Conservation (phyloP, 2,329 filamentous ascomycete species). For the Verticillium nubilum region DNA sequence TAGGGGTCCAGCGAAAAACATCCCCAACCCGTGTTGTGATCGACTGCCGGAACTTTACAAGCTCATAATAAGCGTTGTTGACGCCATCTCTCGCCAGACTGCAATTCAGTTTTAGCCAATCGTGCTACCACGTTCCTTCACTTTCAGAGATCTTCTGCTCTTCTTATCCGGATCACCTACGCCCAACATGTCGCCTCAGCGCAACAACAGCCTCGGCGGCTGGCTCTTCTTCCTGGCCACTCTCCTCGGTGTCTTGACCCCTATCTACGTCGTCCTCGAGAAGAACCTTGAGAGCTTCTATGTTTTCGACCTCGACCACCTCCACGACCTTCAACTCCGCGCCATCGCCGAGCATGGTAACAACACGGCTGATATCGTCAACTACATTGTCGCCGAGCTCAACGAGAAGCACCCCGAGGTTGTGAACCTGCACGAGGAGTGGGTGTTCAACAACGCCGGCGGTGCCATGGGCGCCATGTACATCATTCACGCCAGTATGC, state of each 20-base stretch:
- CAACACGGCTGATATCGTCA: constrained; percentile 64
- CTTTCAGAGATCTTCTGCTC: not conserved
- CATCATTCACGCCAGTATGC: constrained; percentile 76
- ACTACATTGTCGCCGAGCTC: constrained; percentile 66
- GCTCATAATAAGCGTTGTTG: not conserved
- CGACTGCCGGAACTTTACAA: not conserved
- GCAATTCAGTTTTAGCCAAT: not conserved
- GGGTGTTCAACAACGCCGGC: constrained; percentile 89
- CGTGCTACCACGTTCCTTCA: constrained; percentile 4
- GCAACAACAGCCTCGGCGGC: constrained; percentile 18
- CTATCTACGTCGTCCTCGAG: constrained; percentile 51
- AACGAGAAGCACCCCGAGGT: constrained; percentile 44
- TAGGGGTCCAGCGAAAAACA: constrained; percentile 11
- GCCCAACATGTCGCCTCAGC: constrained; percentile 1
- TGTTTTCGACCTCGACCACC: constrained; percentile 64
- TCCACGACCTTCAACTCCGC: constrained; percentile 63
- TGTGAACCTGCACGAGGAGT: constrained; percentile 70
- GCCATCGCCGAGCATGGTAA: constrained; percentile 67
- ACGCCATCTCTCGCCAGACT: not conserved
- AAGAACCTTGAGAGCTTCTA: constrained; percentile 61
- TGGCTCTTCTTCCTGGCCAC: constrained; percentile 46
- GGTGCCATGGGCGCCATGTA: constrained; percentile 92
- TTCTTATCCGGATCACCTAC: not conserved
- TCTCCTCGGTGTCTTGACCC: constrained; percentile 47
- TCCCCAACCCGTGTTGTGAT: constrained; percentile 7